Percentiles rank a stretch among this genome's conserved stretches.
Evolutionary conservation across 768 basidiomycete species (phyloP).

Genomic region (Strobilomyces dryophilus): DNA sequence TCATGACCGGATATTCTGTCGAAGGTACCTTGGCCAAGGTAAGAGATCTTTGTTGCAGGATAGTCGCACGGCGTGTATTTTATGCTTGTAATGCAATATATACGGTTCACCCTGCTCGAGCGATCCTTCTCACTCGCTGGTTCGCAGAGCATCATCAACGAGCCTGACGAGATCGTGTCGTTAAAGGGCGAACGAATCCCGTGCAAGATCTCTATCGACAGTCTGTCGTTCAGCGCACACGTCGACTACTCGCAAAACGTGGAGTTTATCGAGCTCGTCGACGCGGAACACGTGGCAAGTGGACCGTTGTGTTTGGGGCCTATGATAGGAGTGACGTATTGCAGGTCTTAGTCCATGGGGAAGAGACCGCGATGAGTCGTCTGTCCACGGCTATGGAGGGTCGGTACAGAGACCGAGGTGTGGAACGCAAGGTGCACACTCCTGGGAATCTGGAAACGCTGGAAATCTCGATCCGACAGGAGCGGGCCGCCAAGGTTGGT

Average conservation of each 20-base stretch:
- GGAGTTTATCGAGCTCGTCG: conserved; percentile 90
- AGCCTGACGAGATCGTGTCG: conserved; percentile 83
- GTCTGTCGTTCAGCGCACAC: conserved; percentile 94
- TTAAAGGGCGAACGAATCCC: conserved; percentile 75
- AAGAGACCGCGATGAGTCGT: conserved; percentile 87
- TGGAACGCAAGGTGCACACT: conserved; percentile 92
- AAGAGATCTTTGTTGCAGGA: conserved; percentile 42
- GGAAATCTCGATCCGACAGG: conserved; percentile 79
- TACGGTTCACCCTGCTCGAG: not conserved
- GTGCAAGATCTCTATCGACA: conserved; percentile 85
- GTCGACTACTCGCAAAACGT: conserved; percentile 96
- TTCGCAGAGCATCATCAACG: conserved; percentile 80
- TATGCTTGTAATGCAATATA: conserved; percentile 12
- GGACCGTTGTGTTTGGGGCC: not conserved
- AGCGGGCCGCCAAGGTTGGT: conserved; percentile 83
- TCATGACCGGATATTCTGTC: conserved; percentile 94
- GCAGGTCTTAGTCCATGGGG: conserved; percentile 91
- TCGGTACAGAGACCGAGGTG: conserved; percentile 77
- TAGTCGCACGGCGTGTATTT: conserved; percentile 5
- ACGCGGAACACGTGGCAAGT: conserved; percentile 84
- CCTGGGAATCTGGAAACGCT: conserved; percentile 89
- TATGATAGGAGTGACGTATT: not conserved
- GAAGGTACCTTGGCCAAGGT: conserved; percentile 96
- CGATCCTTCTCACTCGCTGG: conserved; percentile 6
- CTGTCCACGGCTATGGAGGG: conserved; percentile 79